Evolutionary conservation across 257 asterid species (phyloP).

Genomic region (Solanum virginianum): DNA sequence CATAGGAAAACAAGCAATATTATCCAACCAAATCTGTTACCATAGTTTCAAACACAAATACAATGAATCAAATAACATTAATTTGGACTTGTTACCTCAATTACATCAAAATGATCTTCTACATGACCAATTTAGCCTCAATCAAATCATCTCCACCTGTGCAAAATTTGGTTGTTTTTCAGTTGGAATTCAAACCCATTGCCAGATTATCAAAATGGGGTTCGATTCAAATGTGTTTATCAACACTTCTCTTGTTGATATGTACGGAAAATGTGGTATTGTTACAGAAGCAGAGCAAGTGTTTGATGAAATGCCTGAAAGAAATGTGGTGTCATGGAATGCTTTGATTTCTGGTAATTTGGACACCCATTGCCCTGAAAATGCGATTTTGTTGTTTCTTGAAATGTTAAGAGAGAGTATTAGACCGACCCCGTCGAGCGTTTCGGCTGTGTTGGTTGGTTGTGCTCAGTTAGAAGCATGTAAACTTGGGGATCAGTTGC

Average conservation of each 20-base stretch:
- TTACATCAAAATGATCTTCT: constrained; percentile 13
- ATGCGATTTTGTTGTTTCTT: constrained; percentile 21
- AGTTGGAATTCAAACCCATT: constrained; percentile 36
- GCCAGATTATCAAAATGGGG: constrained; percentile 33
- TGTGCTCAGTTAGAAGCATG: constrained; percentile 31
- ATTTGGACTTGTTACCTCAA: constrained; percentile 4
- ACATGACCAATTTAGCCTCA: constrained; percentile 17
- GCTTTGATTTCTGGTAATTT: constrained; percentile 41
- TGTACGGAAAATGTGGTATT: constrained; percentile 31
- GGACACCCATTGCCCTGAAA: constrained; percentile 10
- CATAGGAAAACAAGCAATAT: not conserved
- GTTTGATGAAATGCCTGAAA: constrained; percentile 46
- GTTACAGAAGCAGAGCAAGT: constrained; percentile 15
- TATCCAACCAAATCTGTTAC: not conserved
- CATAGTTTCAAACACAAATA: not conserved
- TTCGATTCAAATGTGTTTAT: constrained; percentile 31
- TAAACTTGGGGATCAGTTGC: constrained; percentile 44
- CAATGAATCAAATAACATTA: not conserved
- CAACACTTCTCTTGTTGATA: constrained; percentile 30
- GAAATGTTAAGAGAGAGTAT: constrained; percentile 30
- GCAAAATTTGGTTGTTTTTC: constrained; percentile 14
- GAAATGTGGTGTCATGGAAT: constrained; percentile 40
- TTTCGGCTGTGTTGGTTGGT: constrained; percentile 37
- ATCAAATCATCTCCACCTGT: constrained; percentile 32
- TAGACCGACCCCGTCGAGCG: constrained; percentile 20